A percentile compares a stretch with the other conserved stretches of the same genome.
Conservation (phyloP, 257 asterid species). For the Buddleja alternifolia region DNA sequence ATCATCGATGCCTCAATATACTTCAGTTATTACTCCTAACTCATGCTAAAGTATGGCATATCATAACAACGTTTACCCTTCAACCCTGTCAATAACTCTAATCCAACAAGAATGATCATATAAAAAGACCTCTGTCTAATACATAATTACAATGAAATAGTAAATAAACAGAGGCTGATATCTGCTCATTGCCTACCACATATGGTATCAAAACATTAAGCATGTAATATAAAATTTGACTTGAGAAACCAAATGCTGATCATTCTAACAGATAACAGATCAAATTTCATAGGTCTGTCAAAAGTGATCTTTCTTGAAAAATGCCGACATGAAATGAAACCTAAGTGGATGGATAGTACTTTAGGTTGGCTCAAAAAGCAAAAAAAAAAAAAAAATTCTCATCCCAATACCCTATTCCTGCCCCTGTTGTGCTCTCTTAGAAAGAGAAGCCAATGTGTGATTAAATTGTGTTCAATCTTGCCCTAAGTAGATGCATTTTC, state of each 20-base stretch:
- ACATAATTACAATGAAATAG: not conserved
- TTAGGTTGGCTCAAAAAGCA: slow-evolving; percentile 17
- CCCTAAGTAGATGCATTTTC: slow-evolving; percentile 10
- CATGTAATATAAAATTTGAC: not conserved
- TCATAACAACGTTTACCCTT: not conserved
- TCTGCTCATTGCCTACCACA: not conserved
- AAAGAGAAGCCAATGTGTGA: not conserved
- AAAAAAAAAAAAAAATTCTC: not conserved
- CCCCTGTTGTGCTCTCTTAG: not conserved
- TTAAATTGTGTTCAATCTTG: not conserved
- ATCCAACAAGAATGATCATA: slow-evolving; percentile 3
- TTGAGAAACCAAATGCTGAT: not conserved
- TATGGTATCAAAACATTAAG: slow-evolving; percentile 14
- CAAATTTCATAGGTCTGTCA: slow-evolving; percentile 11
- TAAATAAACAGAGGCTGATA: not conserved
- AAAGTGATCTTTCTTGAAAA: slow-evolving; percentile 13
- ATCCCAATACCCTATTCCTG: not conserved
- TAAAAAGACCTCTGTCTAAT: slow-evolving; percentile 2
- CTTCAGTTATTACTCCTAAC: not conserved
- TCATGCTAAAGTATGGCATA: not conserved
- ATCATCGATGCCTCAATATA: not conserved
- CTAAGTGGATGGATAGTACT: not conserved
- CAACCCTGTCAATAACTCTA: not conserved
- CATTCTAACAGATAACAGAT: slow-evolving; percentile 14
- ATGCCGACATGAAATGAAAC: not conserved